Base-by-base conservation (phyloP, 306 rosid genomes). In the Dalbergia cochinchinensis region DNA sequence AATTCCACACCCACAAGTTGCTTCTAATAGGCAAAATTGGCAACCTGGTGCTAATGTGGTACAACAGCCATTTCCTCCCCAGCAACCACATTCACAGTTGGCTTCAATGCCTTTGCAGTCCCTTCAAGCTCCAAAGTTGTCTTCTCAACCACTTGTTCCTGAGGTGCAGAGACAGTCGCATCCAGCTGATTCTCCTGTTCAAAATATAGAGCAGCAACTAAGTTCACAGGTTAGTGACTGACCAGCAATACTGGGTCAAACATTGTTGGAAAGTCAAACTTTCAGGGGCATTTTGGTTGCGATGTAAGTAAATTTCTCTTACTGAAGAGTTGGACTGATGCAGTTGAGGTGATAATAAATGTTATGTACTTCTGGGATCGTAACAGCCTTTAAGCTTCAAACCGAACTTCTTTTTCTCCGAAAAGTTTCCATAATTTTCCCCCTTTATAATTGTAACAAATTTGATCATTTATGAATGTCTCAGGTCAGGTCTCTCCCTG, bases 211-310 rank as follows among this genome's bases (percentile, higher is more conserved):
- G 84, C 98, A 83, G 90, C 91, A 83, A 26, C 86, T 75, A 82
- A 79, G 71, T 86, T 86, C 87, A 76, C 92, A 89, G 90, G 94
- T 90, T 84, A 87, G 87, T 80, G 73, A 69, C 81, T 77, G 78
- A 44, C 77, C 48, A 82, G 85, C 69, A 83, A 62, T 76, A 60
- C 61, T 72, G 78, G 41, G 79, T 71, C 15, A 47, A 75, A 78
- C 62, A 72, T 79, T 73, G 58, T 65, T 82, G 44, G 45, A 51
- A 34, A 19, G 70, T 35, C 71, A 47, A 34, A 66, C 79, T 76
- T 61, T 79, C 64, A 11, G 57, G 73, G 54, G 61, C 50, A 68
- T 72, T 57, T 66, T 78, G 80, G 79, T 67, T 71, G 33, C 48
- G 78, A 51, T 34, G 57, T 4, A 53, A 62, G 61, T 70, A 53